Percentiles rank a stretch among this genome's conserved stretches.
Conservation (phyloP, 306 rosid species). For the Cyclanthera cordifolia region DNA sequence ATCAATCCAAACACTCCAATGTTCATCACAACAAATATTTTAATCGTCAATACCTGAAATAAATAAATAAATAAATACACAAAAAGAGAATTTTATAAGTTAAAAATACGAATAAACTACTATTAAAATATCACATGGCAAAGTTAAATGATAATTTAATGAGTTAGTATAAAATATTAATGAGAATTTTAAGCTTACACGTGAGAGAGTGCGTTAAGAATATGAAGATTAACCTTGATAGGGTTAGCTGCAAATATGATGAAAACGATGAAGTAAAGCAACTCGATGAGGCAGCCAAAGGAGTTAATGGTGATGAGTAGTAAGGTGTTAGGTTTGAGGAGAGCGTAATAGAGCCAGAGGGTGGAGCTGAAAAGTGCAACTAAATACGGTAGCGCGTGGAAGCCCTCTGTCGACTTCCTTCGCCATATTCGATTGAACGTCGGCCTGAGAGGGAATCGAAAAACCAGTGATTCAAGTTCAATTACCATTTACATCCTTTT, state of each 20-base stretch:
- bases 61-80: too few relatives aligned
- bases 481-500: too few relatives aligned
- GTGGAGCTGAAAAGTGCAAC: constrained; percentile 71
- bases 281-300: constrained; percentile 52
- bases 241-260: constrained; percentile 37
- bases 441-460: constrained; percentile 28
- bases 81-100: background rate
- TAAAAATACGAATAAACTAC: too few relatives aligned
- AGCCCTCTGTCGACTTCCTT: constrained; percentile 67
- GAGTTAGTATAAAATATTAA: too few relatives aligned
- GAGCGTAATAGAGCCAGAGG: constrained; percentile 71
- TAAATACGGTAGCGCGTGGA: constrained; percentile 72
- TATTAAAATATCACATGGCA: background rate
- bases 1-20: constrained; percentile 41
- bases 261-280: constrained; percentile 44
- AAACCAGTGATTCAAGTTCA: background rate
- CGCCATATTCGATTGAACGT: constrained; percentile 61
- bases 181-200: too few relatives aligned
- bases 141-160: too few relatives aligned
- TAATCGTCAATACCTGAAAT: constrained; percentile 37
- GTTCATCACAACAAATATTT: constrained; percentile 44
- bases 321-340: constrained; percentile 36
- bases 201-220: background rate
- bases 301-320: constrained; percentile 81
- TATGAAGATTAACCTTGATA: constrained; percentile 36